Percentiles rank a stretch among this genome's conserved stretches.
Conservation (phyloP, 257 asterid species). For the Oldenlandia corymbosa region DNA sequence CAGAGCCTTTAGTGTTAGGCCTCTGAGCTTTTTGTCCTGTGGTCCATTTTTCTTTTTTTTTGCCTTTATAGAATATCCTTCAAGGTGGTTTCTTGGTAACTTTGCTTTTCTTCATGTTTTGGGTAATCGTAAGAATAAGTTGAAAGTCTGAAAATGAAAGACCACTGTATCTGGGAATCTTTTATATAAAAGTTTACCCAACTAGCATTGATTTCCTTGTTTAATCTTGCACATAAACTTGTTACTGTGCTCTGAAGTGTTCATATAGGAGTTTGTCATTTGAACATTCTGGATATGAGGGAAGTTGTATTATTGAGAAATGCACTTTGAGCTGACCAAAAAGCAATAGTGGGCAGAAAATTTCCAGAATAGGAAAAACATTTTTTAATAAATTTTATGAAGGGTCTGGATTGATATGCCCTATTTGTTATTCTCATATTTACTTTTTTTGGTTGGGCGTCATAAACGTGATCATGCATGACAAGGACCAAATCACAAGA, state of each 20-base stretch:
- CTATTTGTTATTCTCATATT: background rate
- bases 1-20: background rate
- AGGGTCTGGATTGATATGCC: background rate
- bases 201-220: too few species aligned
- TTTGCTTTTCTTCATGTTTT: background rate
- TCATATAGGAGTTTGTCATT: too few species aligned
- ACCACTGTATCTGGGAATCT: background rate
- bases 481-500: background rate
- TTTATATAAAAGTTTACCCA: too few species aligned
- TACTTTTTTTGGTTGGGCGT: background rate
- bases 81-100: background rate
- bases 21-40: slow-evolving; percentile 6
- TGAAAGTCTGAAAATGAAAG: slow-evolving; percentile 8
- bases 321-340: background rate
- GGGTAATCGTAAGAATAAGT: slow-evolving; percentile 3
- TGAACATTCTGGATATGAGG: too few species aligned
- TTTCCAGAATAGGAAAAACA: background rate
- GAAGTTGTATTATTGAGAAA: too few species aligned
- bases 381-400: background rate
- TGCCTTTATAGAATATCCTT: slow-evolving; percentile 13
- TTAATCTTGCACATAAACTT: background rate
- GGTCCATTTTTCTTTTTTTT: slow-evolving; percentile 16
- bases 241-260: background rate
- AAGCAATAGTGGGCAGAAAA: background rate
- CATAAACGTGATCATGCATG: background rate